Percentiles rank a stretch among this genome's conserved stretches.
Conservation (phyloP, 805 yeast species). For the Candida taoyuanica region DNA sequence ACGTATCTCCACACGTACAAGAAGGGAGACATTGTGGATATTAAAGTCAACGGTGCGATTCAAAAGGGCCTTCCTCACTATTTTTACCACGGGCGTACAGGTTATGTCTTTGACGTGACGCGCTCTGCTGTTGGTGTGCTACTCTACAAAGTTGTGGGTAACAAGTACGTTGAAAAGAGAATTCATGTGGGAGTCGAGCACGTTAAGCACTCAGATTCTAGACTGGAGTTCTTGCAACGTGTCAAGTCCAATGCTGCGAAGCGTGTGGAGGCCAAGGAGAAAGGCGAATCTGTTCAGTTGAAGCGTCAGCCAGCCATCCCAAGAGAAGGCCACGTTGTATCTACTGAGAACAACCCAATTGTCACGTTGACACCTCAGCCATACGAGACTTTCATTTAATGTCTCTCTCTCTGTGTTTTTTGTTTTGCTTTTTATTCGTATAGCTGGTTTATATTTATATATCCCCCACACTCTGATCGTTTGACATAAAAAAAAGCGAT, state of each 20-base stretch:
- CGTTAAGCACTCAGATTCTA: constrained; percentile 98
- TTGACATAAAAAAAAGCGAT: no score
- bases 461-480: no score
- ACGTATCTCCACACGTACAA: constrained; percentile 94
- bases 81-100: constrained; percentile 99
- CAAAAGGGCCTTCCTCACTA: constrained; percentile 99
- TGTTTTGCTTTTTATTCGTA: no score
- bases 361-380: constrained; percentile 97
- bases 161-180: constrained; percentile 97
- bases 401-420: no score
- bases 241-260: constrained; percentile 91
- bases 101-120: constrained; percentile 97
- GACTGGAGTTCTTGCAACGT: constrained; percentile 96
- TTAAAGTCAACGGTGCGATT: constrained; percentile 96
- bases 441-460: not conserved
- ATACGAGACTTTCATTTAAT: constrained; percentile 92
- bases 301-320: constrained; percentile 98
- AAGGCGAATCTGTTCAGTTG: constrained; percentile 81
- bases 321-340: constrained; percentile 80
- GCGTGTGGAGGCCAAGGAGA: constrained; percentile 86
- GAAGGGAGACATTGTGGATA: constrained; percentile 98
- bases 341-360: constrained; percentile 75
- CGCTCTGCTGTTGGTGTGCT: constrained; percentile 96
- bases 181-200: constrained; percentile 96
- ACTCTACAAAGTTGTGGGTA: constrained; percentile 93